Base-by-base conservation (phyloP, 768 basidiomycete genomes). In the Lepiota brunneoincarnata region DNA sequence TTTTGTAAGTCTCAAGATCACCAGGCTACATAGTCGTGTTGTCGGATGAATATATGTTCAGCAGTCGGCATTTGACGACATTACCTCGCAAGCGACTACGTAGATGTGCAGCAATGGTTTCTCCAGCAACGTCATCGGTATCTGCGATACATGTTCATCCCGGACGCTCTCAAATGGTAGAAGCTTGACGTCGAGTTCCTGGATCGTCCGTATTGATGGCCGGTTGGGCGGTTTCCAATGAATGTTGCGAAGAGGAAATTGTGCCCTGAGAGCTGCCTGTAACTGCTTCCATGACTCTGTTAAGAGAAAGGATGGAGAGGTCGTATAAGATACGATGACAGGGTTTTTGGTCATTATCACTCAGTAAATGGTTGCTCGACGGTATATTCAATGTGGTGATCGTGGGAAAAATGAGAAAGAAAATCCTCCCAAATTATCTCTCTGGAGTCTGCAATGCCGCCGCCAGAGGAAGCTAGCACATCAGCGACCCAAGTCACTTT, bases 181-280 rank as follows among this genome's bases (percentile, higher is more conserved):
- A 38, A 98, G 72, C 36, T 82, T 77, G 51, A 97, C 81, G 57
- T 87, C 78, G n/a, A 98, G 78, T 59, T 92, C 87, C 64, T 94
- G 93, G 47, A 99, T 92, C 0, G 93, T 97, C 58, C 89, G 81
- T 39, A 94, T 74, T 14, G 82, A 82, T 4, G 87, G 78, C 39
- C 87, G 77, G 2, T 84, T 81, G 3, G 80, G 63, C 15, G 89
- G 80, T 68, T 91, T 95, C 95, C 97, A 98, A 69, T 98, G 92
- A 23, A 98, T 80, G 69, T 88, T 95, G 47, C 87, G 84, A 49
- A 99, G 75, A 0, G 97, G 97, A 5, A 91, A 69, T 60, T 89
- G 90, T 1, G 83, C 78, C n/a, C 75, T 67, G 31, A 93, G 71
- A 2, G 87, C 81, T 15, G 74, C 68, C 56, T 82, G 75, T 23